Percentiles rank a stretch among this genome's conserved stretches.
These are phyloP conservation scores for Yamadazyma nakazawae DNA, from an alignment of 805 yeast species.

Conservation along the genomic window DNA sequence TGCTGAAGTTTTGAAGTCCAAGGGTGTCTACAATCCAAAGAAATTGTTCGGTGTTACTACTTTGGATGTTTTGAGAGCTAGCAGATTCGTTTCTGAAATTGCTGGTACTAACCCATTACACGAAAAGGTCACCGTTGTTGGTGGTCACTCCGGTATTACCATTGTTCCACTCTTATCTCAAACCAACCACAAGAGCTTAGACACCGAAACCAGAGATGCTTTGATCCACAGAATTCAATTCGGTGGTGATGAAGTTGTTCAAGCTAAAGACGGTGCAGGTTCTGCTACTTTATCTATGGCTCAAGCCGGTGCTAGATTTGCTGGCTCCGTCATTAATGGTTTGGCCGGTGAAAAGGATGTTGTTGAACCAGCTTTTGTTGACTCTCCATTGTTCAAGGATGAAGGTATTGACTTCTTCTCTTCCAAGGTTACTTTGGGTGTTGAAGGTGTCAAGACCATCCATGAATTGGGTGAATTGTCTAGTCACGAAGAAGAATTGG, in stretches of 20 bases:
- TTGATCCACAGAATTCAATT: constrained; percentile 87
- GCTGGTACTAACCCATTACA: constrained; percentile 70
- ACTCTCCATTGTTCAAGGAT: constrained; percentile 73
- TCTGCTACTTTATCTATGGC: constrained; percentile 94
- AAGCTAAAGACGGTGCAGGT: constrained; percentile 93
- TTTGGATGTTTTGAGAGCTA: constrained; percentile 84
- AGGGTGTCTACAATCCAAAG: constrained; percentile 88
- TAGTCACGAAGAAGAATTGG: constrained; percentile 78
- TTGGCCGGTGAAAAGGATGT: constrained; percentile 61
- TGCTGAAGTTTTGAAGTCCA: constrained; percentile 82
- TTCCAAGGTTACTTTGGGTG: constrained; percentile 89
- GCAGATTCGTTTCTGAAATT: constrained; percentile 72
- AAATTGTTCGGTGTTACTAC: constrained; percentile 96
- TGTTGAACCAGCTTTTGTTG: constrained; percentile 69
- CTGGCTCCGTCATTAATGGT: constrained; percentile 62
- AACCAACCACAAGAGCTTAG: constrained; percentile 61
- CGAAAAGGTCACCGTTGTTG: constrained; percentile 84
- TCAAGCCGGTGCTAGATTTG: constrained; percentile 80
- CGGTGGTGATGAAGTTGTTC: constrained; percentile 94
- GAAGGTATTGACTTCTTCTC: constrained; percentile 98
- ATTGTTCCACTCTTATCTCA: constrained; percentile 91
- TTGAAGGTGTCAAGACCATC: constrained; percentile 79
- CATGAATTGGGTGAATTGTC: constrained; percentile 75
- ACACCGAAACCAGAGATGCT: constrained; percentile 36
- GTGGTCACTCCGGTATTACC: constrained; percentile 97